Evolutionary conservation across 768 basidiomycete genomes (phyloP), one percentile per base, ranked within the genome.

Genomic region (Mycena vitilis): DNA sequence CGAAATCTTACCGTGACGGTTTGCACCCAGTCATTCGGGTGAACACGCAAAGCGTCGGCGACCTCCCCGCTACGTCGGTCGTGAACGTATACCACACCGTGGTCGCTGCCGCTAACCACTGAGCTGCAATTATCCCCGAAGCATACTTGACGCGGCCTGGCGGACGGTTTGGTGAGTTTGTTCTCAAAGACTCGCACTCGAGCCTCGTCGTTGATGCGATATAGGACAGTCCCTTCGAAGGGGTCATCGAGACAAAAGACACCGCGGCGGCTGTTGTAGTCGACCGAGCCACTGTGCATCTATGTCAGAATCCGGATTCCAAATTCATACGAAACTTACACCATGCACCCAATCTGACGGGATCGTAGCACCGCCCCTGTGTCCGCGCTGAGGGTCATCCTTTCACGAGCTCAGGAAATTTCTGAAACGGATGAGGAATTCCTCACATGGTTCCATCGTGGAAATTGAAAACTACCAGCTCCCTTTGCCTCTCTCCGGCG

Each of bases 91-190:
- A 73, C 64, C 18, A 58, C 25, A 9, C 70, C 72, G 45, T 73
- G 72, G 60, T 71, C 66, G 44, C 66, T 71, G 0, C 66, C 66
- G 40, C 70, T 68, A 22, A 73, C 58, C 16, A 73, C 48, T 9
- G 45, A 36, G 1, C 15, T 37, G 30, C 66, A 40, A n/a, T 57
- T 54, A 12, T 73, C 66, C 20, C 38, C 53, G 44, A 73, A 63
- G 13, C 36, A 20, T 8, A 71, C 63, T 20, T 71, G 63, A 22
- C 70, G 59, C 25, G 45, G 45, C 9, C 49, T 47, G 45, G 45
- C 16, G 45, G 45, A 13, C 45, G 15, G 16, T 47, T 47, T 47
- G 45, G 49, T 30, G 62, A 61, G 23, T 22, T 36, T 49, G 37
- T 45, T 25, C 16, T 11, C 13, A 13, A 53, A 52, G 11, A 22